Percentiles rank a stretch among this genome's conserved stretches.
phyloP scores from a whole-genome alignment of 345 rosid species.

The Brassica napus region DNA sequence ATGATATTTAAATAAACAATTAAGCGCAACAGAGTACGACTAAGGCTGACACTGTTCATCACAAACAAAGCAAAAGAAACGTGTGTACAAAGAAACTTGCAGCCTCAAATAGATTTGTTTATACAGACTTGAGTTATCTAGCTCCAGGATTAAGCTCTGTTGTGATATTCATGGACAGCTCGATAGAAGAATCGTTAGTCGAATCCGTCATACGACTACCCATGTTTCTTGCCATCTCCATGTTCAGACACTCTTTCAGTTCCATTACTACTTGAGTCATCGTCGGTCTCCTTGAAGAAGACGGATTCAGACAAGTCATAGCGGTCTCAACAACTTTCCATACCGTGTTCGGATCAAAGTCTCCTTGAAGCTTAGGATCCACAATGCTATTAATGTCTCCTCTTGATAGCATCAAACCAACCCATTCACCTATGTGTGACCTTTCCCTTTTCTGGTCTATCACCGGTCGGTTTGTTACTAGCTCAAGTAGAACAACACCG shows the following conservation, averaged over 20 bases:
- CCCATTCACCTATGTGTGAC: conserved; percentile 49
- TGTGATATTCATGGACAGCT: conserved; percentile 31
- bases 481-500: conserved; percentile 56
- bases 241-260: conserved; percentile 42
- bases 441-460: conserved; percentile 35
- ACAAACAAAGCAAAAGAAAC: background rate
- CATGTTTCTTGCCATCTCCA: conserved; percentile 32
- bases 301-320: conserved; percentile 44
- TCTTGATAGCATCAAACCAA: conserved; percentile 39
- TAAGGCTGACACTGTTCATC: background rate
- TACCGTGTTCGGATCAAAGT: conserved; percentile 40
- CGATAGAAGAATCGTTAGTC: conserved; percentile 31
- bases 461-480: conserved; percentile 51
- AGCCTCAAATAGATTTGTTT: conserved; percentile 1
- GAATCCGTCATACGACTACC: conserved; percentile 35
- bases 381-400: conserved; percentile 51
- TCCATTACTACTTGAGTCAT: conserved; percentile 49
- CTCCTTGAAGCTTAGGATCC: conserved; percentile 54
- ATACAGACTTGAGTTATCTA: conserved; percentile 24
- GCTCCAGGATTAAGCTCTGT: conserved; percentile 38
- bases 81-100: background rate
- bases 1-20: background rate
- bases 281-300: conserved; percentile 44
- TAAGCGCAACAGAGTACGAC: background rate
- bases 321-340: conserved; percentile 60